These are phyloP conservation scores for Rhazya stricta DNA, from an alignment of 257 asterid species.

Conservation along the genomic window DNA sequence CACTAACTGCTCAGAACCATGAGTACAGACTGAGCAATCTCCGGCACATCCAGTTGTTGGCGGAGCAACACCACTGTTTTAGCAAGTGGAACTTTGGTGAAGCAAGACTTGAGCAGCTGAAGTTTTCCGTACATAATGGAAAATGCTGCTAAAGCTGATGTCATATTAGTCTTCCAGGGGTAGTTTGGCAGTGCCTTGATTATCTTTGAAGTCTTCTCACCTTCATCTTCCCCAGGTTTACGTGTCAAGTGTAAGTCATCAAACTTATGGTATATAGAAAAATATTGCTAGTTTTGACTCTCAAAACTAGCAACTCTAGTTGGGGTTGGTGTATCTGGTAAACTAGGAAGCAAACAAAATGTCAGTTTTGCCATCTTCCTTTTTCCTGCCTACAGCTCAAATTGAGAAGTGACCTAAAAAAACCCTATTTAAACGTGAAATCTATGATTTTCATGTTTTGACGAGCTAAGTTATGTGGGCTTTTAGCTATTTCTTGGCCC, in stretches of 20 bases:
- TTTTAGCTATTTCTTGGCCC: too few relatives aligned
- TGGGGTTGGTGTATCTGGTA: too few relatives aligned
- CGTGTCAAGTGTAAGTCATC: not conserved
- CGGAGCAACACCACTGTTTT: conserved; percentile 4
- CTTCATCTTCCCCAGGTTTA: conserved; percentile 7
- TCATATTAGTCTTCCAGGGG: conserved; percentile 9
- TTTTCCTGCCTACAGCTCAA: too few relatives aligned
- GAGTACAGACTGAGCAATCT: not conserved
- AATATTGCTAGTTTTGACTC: too few relatives aligned
- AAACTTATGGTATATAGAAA: not conserved
- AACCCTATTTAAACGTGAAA: too few relatives aligned
- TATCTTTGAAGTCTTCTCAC: not conserved
- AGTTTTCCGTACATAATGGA: conserved; percentile 6
- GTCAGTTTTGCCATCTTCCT: too few relatives aligned
- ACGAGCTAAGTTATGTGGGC: too few relatives aligned
- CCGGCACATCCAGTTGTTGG: conserved; percentile 12
- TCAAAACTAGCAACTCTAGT: too few relatives aligned
- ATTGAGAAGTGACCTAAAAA: too few relatives aligned
- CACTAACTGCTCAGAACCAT: not conserved
- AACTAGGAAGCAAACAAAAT: too few relatives aligned
- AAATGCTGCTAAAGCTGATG: conserved; percentile 10
- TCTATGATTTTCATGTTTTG: too few relatives aligned
- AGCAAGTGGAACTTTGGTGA: not conserved
- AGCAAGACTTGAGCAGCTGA: not conserved
- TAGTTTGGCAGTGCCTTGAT: conserved; percentile 10